Base-by-base conservation (phyloP, 139 green algal genomes). In the Spirogloea muscicola region DNA sequence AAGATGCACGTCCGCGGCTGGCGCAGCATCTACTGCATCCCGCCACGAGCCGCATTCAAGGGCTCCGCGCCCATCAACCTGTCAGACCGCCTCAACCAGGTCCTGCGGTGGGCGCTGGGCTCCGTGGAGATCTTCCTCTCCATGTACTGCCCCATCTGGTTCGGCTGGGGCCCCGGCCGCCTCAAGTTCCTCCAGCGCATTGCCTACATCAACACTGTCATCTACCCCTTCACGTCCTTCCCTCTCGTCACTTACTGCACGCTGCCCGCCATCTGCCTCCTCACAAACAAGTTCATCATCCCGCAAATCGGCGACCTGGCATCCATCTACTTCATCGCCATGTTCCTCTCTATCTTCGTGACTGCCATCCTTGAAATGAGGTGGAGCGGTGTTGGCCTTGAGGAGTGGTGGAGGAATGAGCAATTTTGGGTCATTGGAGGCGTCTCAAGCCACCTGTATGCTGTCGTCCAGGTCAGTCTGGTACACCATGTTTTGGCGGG, bases 391-490 rank as follows among this genome's bases (percentile, higher is more conserved):
- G 75, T 82, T 6, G 34, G 37, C 0, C 57, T 82, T 67, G 73
- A 82, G 27, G 74, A 82, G 36, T 82, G 46, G 46, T 82, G 74
- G 74, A 55, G 74, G 27, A 82, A 82, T 36, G 74, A 82, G 68
- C 74, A 82, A 68, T 82, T 82, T 31, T 82, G 74, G 74, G 74
- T 82, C 25, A 82, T 82, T 58, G 65, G 66, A 55, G 74, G 74
- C 6, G 57, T 65, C 4, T 73, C 51, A 5, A 41, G 67, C 2
- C 74, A 82, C 37, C 46, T 82, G 36, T 63, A 42, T 33, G 74
- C 74, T 48, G 74, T 82, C 16, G n/a, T n/a, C n/a, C n/a, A n/a
- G n/a, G n/a, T n/a, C n/a, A n/a, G n/a, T n/a, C n/a, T n/a, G n/a
- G n/a, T n/a, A n/a, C n/a, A n/a, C n/a, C n/a, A n/a, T n/a, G n/a